phyloP scores from a whole-genome alignment of 2,329 filamentous ascomycete genomes.

The Epichloe elymi region DNA sequence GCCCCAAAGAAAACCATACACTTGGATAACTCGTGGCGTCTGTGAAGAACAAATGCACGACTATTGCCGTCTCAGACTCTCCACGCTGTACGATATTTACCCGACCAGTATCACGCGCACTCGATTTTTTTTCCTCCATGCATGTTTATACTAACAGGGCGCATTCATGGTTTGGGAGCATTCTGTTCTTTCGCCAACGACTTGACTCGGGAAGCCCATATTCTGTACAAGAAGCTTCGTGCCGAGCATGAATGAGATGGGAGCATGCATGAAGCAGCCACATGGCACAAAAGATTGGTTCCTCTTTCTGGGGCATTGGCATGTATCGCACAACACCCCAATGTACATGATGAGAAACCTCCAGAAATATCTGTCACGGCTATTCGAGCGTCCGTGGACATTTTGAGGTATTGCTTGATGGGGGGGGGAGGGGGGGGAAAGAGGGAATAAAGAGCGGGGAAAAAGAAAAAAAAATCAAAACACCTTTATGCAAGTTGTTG shows the following conservation, averaged over 20 bases:
- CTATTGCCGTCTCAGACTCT: neutral
- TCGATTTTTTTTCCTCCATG: neutral
- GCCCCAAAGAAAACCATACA: neutral
- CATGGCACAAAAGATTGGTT: neutral
- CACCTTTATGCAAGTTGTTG: no score
- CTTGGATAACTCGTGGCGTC: neutral
- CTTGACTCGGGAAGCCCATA: no score
- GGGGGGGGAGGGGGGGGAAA: accelerated
- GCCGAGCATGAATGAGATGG: neutral
- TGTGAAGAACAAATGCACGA: neutral
- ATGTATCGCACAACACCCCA: neutral
- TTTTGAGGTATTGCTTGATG: neutral
- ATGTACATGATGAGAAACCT: neutral
- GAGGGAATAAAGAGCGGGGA: no score
- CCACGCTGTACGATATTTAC: no score
- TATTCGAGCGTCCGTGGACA: neutral
- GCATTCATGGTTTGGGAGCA: neutral
- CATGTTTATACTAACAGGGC: neutral
- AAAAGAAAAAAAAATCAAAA: no score
- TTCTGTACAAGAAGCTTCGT: neutral
- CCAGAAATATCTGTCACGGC: neutral
- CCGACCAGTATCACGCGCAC: neutral
- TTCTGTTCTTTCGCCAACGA: neutral
- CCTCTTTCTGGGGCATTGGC: neutral
- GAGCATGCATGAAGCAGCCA: neutral